Evolutionary conservation across 495 filamentous ascomycete species (phyloP), one percentile per base, ranked within the genome.

Genomic region (Penicillium egyptiacum): DNA sequence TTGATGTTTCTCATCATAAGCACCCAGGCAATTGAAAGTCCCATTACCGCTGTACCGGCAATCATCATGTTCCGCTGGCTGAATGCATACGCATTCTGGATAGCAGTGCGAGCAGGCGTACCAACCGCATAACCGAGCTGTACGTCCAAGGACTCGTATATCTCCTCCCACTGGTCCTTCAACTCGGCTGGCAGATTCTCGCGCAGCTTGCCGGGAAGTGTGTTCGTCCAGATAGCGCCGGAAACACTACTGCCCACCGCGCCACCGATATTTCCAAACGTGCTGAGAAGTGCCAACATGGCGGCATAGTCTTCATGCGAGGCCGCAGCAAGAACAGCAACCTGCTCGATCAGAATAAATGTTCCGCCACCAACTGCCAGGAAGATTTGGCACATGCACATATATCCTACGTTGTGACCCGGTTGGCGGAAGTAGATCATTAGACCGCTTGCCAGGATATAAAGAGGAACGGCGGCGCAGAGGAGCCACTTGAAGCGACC

Each of bases 321-420:
- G 78, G 58, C 89, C 1, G 81, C 84, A 2, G 87, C 83, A 82
- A 90, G 85, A 61, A 82, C 81, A 3, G 87, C 83, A 58, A 90
- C 83, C 58, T 90, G 81, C 59, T 87, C 83, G 53, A 73, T 77
- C 62, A 90, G 84, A 50, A 90, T 67, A 11, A 85, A 66, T 2
- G 78, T 83, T 19, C 83, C 83, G 12, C 84, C 86, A 11, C 78
- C 76, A 37, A 91, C 77, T 33, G 86, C 83, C 56, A 90, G 86
- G 71, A 89, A 83, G 62, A 91, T 88, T 66, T 90, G 86, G 63
- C 81, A 86, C 83, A 90, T 88, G 69, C 88, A 74, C 50, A 91
- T 75, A 66, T 86, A 88, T 25, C 86, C 87, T 31, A 89, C 71
- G 49, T 75, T 62, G 28, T 70, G 70, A 52, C 77, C 72, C 42